A percentile compares a stretch with the other conserved stretches of the same genome.
These are phyloP conservation scores for Fusarium temperatum DNA, from an alignment of 2,329 filamentous ascomycete species.

Conservation along the genomic window DNA sequence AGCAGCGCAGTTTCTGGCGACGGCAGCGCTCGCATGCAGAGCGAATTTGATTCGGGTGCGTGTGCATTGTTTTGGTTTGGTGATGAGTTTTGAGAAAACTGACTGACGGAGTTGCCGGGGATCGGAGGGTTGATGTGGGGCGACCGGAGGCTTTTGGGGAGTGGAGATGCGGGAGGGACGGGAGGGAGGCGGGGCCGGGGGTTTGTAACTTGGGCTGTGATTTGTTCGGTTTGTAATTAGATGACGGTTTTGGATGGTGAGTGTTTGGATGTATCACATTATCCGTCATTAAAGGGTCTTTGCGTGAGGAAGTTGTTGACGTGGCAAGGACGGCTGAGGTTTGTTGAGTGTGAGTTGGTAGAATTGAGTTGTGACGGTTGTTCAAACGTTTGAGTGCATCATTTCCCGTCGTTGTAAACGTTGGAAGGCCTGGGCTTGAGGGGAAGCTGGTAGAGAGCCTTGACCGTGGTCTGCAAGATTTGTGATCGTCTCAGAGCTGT, in stretches of 20 bases:
- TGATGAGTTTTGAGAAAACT: background rate
- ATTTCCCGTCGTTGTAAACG: background rate
- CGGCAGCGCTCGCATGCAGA: slow-evolving; percentile 48
- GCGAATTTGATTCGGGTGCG: slow-evolving; percentile 47
- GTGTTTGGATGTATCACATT: background rate
- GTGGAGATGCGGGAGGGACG: background rate
- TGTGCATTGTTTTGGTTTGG: slow-evolving; percentile 22
- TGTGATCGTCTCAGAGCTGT: background rate
- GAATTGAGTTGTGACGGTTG: background rate
- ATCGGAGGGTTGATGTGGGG: slow-evolving; percentile 32
- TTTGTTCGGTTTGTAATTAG: background rate
- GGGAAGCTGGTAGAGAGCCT: fast-evolving
- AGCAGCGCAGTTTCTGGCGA: slow-evolving; percentile 46
- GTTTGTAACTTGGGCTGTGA: background rate
- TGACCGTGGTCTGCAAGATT: background rate
- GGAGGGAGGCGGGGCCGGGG: background rate
- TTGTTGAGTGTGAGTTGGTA: background rate
- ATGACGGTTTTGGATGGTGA: background rate
- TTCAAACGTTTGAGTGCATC: background rate
- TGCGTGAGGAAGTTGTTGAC: background rate
- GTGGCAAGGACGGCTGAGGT: background rate
- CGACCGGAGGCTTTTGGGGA: slow-evolving; percentile 29
- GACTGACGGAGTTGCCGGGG: background rate
- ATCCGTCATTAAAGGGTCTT: background rate
- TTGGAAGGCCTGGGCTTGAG: too few relatives aligned